Evolutionary conservation across 169 alveolate species (phyloP), one percentile per base, ranked within the genome.

Genomic region (Plasmodium vivax): DNA sequence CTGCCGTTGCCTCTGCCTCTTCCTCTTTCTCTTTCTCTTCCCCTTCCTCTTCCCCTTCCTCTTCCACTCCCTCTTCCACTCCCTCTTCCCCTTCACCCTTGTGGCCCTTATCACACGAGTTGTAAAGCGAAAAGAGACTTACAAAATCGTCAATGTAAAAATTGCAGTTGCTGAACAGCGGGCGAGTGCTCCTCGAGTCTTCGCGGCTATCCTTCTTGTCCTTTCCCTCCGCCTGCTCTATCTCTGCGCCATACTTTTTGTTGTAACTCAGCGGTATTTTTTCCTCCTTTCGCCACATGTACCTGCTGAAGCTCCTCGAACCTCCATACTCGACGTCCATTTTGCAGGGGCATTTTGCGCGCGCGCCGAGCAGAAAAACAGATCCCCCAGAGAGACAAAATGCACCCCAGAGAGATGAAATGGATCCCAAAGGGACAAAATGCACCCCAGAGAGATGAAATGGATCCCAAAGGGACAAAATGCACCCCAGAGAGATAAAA

Each of bases 61-160:
- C 84, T 3, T 32, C 45, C 2, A n/a, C n/a, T 43, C n/a, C 41
- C 2, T 36, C 41, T 27, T 10, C 23, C 27, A 5, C 84, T 36
- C 45, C 45, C 3, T 8, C 84, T 3, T 32, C 45, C 2, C 1
- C 41, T 34, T 47, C 7, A 12, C 9, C 14, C 73, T 4, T 80
- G 12, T 36, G 47, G 19, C 10, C 73, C 71, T 83, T 27, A 32
- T 83, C 82, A 58, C 8, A 56, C 54, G 85, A 45, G 71, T 79
- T 79, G 34, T 43, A 77, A 19, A 88, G 23, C 19, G 94, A 58
- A 30, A 36, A 79, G 23, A 88, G 56, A 62, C 94, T 88, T 43
- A 88, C 88, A 77, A 88, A 80, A 80, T 88, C 94, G 71, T 88
- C 94, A 88, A 88, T 88, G 41, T 88, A 88, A 79, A 88, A 88